phyloP scores from a whole-genome alignment of 495 filamentous ascomycete species.

The Annulohypoxylon nitens region DNA sequence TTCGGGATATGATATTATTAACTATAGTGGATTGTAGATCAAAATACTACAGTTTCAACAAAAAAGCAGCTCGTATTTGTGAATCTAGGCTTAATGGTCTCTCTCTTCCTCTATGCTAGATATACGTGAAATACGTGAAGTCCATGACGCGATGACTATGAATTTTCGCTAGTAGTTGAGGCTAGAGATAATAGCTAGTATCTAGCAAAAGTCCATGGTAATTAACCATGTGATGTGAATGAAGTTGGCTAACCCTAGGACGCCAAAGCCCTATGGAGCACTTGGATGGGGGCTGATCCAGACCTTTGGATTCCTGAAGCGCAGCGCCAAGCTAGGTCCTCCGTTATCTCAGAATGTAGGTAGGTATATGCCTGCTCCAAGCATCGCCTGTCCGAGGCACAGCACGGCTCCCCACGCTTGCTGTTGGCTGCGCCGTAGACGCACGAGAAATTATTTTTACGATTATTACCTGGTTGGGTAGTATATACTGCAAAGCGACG shows the following conservation, averaged over 20 bases:
- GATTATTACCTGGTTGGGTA: constrained; percentile 1
- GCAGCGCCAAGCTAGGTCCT: constrained; percentile 16
- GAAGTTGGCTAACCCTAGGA: constrained; percentile 20
- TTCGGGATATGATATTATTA: constrained; percentile 14
- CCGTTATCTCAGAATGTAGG: constrained; percentile 7
- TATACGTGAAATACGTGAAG: background rate
- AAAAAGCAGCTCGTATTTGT: background rate
- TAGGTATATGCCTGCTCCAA: background rate
- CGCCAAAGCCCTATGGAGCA: constrained; percentile 28
- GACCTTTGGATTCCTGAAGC: constrained; percentile 18
- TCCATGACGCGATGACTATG: constrained; percentile 2
- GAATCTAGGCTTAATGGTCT: background rate
- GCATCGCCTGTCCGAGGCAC: constrained; percentile 18
- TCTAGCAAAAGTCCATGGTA: background rate
- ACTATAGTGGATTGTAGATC: background rate
- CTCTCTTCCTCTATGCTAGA: too few relatives aligned
- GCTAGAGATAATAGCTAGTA: background rate
- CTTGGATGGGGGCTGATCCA: constrained; percentile 18
- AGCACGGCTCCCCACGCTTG: constrained; percentile 21
- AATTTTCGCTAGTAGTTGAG: background rate
- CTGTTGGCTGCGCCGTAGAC: constrained; percentile 29
- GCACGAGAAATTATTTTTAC: constrained; percentile 24
- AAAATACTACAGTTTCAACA: background rate
- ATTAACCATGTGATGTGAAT: constrained; percentile 8
- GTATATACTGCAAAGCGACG: constrained; percentile 35